A percentile compares a stretch with the other conserved stretches of the same genome.
These are phyloP conservation scores for Malus asiatica DNA, from an alignment of 306 rosid genomes.

Conservation along the genomic window DNA sequence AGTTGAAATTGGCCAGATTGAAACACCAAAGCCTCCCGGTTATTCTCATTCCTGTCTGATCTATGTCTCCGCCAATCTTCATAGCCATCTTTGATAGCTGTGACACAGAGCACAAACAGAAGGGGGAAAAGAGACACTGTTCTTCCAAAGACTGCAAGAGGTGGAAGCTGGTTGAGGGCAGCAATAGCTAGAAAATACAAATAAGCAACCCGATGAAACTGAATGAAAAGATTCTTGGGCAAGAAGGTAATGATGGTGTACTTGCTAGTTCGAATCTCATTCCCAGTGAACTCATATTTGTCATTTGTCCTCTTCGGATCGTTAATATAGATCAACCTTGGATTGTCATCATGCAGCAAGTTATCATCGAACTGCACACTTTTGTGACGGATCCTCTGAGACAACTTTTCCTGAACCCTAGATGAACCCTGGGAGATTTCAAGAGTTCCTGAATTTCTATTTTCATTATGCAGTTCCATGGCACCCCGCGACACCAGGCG, in stretches of 20 bases:
- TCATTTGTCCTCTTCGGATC: slow-evolving; percentile 77
- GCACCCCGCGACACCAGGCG: slow-evolving; percentile 51
- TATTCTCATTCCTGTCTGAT: slow-evolving; percentile 85
- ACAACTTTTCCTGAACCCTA: slow-evolving; percentile 36
- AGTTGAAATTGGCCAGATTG: slow-evolving; percentile 47
- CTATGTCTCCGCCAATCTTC: slow-evolving; percentile 96
- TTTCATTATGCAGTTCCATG: slow-evolving; percentile 57
- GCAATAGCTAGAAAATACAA: slow-evolving; percentile 92
- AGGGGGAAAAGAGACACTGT: slow-evolving; percentile 85
- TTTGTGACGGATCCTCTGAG: slow-evolving; percentile 54
- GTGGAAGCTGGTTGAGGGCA: slow-evolving; percentile 96
- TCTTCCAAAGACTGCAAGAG: slow-evolving; percentile 90
- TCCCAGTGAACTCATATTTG: slow-evolving; percentile 84
- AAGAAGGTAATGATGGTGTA: slow-evolving; percentile 79
- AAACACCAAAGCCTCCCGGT: slow-evolving; percentile 61
- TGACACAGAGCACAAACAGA: slow-evolving; percentile 77
- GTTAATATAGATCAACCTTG: slow-evolving; percentile 74
- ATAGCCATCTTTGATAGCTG: slow-evolving; percentile 93
- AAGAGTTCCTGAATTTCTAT: slow-evolving; percentile 22
- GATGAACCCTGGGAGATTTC: slow-evolving; percentile 38
- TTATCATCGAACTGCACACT: slow-evolving; percentile 59
- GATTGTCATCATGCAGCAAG: slow-evolving; percentile 41
- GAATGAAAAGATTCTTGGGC: slow-evolving; percentile 86
- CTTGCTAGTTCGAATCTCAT: slow-evolving; percentile 77
- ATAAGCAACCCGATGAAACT: slow-evolving; percentile 92